Conservation (phyloP, 306 rosid species). For the Ochetophila trinervis region DNA sequence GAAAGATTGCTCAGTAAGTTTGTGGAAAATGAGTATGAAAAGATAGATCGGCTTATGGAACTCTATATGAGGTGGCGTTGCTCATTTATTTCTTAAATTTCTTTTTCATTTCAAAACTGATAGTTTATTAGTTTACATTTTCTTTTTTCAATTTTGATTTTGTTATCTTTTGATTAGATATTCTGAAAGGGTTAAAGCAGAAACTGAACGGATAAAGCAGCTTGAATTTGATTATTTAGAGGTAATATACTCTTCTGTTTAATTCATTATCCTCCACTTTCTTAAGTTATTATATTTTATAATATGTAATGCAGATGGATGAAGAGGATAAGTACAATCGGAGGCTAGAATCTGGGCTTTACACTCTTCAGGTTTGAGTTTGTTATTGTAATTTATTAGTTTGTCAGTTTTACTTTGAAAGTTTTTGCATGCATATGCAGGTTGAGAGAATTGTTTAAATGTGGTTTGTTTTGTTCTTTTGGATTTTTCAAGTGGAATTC, state of each 20-base stretch:
- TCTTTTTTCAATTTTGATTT: not conserved
- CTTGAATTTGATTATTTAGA: slow-evolving; percentile 80
- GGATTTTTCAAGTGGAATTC: too few relatives aligned
- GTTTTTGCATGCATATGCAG: not conserved
- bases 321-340: slow-evolving; percentile 93
- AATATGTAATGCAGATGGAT: slow-evolving; percentile 58
- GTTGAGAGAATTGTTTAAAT: not conserved
- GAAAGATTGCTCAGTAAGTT: slow-evolving; percentile 88
- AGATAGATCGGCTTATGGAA: slow-evolving; percentile 95
- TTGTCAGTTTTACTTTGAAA: not conserved
- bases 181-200: slow-evolving; percentile 78
- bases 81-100: slow-evolving; percentile 19
- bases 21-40: slow-evolving; percentile 91
- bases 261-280: slow-evolving; percentile 4
- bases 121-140: not conserved
- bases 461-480: not conserved
- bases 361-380: slow-evolving; percentile 78
- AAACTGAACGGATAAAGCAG: slow-evolving; percentile 63
- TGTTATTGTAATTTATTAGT: slow-evolving; percentile 1
- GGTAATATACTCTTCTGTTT: slow-evolving; percentile 40
- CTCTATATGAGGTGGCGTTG: slow-evolving; percentile 70
- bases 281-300: slow-evolving; percentile 2
- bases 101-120: not conserved
- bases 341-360: slow-evolving; percentile 91
- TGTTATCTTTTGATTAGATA: slow-evolving; percentile 41